phyloP scores from a whole-genome alignment of 2,329 filamentous ascomycete species.

The Sporothrix dimorphospora region DNA sequence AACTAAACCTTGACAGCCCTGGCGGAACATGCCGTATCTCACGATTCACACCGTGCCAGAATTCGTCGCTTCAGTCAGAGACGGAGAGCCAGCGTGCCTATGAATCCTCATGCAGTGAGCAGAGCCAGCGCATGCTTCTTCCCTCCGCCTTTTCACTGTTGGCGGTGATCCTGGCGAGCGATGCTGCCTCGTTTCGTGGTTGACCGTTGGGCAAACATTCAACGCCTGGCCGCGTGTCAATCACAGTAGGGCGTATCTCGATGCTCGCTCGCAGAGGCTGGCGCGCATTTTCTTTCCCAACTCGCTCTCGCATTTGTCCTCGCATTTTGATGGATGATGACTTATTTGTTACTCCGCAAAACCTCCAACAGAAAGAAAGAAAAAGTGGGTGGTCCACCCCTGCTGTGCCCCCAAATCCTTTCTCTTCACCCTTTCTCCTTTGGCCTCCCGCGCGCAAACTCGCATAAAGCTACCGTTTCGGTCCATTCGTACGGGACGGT shows the following conservation, averaged over 20 bases:
- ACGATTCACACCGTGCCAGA: no score
- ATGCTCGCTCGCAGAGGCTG: neutral
- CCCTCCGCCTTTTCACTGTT: no score
- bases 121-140: no score
- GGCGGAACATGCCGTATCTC: neutral
- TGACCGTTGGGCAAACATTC: neutral
- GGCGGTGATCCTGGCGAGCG: neutral
- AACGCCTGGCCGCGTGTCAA: neutral
- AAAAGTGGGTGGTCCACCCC: neutral
- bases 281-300: neutral
- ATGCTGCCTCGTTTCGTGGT: no score
- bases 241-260: neutral
- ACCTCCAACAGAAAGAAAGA: neutral
- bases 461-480: conserved; percentile 20
- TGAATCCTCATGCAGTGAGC: neutral
- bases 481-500: neutral
- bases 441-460: conserved; percentile 3
- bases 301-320: neutral
- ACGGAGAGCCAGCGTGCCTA: neutral
- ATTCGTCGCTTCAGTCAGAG: no score
- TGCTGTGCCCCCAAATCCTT: neutral
- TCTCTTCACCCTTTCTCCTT: neutral
- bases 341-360: conserved; percentile 17
- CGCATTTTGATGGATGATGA: neutral
- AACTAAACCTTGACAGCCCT: neutral